phyloP scores from a whole-genome alignment of 2,329 filamentous ascomycete genomes.

The Colletotrichum karsti region DNA sequence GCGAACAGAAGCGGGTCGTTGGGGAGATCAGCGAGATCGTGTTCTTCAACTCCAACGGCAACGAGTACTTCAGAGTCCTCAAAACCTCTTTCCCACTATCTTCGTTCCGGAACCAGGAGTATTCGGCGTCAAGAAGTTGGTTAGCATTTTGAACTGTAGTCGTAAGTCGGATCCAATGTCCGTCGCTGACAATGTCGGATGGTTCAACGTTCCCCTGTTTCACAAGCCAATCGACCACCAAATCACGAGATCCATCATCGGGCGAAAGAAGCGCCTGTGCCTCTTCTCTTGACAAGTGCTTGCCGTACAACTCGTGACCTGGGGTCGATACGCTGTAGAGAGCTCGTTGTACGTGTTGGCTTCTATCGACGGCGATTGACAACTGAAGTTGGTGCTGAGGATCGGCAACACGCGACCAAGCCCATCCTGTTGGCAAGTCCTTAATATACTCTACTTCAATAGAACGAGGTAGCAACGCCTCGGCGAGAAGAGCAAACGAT shows the following conservation, averaged over 20 bases:
- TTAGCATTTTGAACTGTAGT: constrained; percentile 50
- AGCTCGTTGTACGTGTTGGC: constrained; percentile 47
- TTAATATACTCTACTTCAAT: neutral
- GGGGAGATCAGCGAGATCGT: constrained; percentile 58
- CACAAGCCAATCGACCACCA: constrained; percentile 55
- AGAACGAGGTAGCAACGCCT: neutral
- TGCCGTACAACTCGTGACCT: constrained; percentile 53
- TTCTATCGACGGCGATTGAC: constrained; percentile 10
- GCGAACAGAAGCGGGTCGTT: constrained; percentile 42
- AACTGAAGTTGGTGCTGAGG: neutral
- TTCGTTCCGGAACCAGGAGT: neutral
- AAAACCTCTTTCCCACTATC: constrained; percentile 49
- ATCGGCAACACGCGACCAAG: neutral
- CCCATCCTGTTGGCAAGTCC: neutral
- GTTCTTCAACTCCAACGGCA: neutral
- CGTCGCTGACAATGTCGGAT: constrained; percentile 43
- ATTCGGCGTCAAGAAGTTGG: constrained; percentile 55
- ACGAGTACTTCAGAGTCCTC: constrained; percentile 41
- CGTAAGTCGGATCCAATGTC: constrained; percentile 51
- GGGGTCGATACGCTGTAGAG: constrained; percentile 60
- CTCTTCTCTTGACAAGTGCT: constrained; percentile 56
- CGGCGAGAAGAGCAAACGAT: too few relatives aligned
- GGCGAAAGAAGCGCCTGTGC: constrained; percentile 59
- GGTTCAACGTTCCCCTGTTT: constrained; percentile 43
- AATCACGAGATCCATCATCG: constrained; percentile 43